A percentile compares a stretch with the other conserved stretches of the same genome.
Evolutionary conservation across 208 protist genomes (phyloP).

Genomic region (Crithidia fasciculata): DNA sequence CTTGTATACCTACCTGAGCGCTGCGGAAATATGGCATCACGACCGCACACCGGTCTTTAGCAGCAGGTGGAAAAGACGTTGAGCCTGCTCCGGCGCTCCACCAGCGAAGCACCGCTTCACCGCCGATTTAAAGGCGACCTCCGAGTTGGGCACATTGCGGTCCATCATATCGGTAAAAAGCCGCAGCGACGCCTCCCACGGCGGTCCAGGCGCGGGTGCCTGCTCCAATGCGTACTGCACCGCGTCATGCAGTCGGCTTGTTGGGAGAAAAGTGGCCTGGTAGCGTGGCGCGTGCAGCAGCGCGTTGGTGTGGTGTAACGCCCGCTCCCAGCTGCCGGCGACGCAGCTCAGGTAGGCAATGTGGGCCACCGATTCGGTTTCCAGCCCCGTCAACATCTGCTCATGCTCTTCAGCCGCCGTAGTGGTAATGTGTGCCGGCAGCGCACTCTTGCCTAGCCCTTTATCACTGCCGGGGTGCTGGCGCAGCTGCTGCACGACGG

Average conservation of each 20-base stretch:
- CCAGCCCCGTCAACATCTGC: conserved; percentile 22
- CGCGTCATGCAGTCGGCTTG: conserved; percentile 76
- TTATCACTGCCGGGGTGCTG: background rate
- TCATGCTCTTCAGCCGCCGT: conserved; percentile 4
- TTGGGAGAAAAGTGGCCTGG: conserved; percentile 64
- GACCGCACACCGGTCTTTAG: conserved; percentile 37
- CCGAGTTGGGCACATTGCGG: conserved; percentile 65
- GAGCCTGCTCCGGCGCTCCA: conserved; percentile 52
- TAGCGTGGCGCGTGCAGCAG: conserved; percentile 52
- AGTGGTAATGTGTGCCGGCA: background rate
- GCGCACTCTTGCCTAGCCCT: too few relatives aligned
- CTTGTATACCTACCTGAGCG: background rate
- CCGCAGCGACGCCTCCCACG: conserved; percentile 63
- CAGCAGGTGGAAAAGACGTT: conserved; percentile 63
- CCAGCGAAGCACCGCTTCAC: conserved; percentile 75
- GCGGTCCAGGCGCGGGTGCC: conserved; percentile 42
- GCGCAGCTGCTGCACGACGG: conserved; percentile 17
- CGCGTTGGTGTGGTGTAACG: conserved; percentile 50
- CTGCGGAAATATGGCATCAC: background rate
- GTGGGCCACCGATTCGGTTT: conserved; percentile 71
- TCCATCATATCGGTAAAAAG: conserved; percentile 73
- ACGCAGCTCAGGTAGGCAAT: conserved; percentile 52
- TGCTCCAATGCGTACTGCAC: conserved; percentile 84
- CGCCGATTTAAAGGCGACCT: conserved; percentile 76
- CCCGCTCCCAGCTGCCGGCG: conserved; percentile 61